Evolutionary conservation across 148 eudicot genomes (phyloP), one percentile per base, ranked within the genome.

Genomic region (Dysphania ambrosioides): DNA sequence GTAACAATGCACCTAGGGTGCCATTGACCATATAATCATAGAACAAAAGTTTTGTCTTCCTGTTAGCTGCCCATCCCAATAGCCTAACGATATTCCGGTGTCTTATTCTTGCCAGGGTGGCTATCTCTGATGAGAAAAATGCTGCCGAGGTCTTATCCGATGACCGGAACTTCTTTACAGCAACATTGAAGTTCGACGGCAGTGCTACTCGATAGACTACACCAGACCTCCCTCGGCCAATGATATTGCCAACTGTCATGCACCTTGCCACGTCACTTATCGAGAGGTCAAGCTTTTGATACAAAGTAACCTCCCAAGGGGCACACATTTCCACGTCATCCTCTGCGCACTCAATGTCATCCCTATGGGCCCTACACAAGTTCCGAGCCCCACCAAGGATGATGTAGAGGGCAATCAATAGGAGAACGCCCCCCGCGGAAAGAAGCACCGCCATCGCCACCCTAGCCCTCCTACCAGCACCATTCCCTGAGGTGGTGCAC

Each of bases 271-370:
- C 90, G n/a, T 91, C 98, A 12, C 57, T 77, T 32, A 93, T 89
- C 0, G 97, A 89, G 29, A 93, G 64, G 72, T 93, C 98, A 5
- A 93, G 89, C 67, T 91, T 93, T 30, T 93, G 98, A 74, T 84
- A 93, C 40, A 93, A 72, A 0, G 90, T 91, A 35, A 93, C 93
- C 61, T 93, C 98, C 98, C 98, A 93, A 0, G 98, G 98, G 18
- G 90, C 88, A 1, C 85, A 87, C 87, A 89, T 76, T 58, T 89
- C 98, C 79, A 86, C 85, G 59, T 89, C 95, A 70, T 78, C 85
- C 0, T 86, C 82, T 29, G 57, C 62, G 18, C 80, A 73, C 69
- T 79, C 82, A 24, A 60, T 67, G 30, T 74, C 36, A 24, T 82
- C 72, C 12, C 35, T 36, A 23, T 53, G 70, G 67, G 73, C 55